phyloP scores from a whole-genome alignment of 495 filamentous ascomycete species.

The Tuber borchii region DNA sequence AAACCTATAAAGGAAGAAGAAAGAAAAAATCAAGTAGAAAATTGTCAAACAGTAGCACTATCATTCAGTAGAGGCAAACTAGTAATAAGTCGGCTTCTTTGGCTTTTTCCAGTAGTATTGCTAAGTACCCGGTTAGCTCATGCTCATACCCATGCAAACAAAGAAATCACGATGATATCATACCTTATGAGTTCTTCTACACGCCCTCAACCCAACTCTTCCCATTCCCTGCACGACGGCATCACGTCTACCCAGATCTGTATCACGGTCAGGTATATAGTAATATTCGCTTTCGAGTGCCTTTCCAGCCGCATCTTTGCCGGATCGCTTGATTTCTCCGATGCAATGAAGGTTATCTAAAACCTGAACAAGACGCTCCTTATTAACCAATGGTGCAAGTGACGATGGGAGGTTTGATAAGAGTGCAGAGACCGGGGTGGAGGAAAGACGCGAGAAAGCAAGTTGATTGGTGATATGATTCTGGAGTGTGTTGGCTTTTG shows the following conservation, averaged over 20 bases:
- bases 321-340: conserved; percentile 79
- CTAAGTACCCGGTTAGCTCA: conserved; percentile 46
- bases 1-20: background rate
- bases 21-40: background rate
- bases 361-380: conserved; percentile 59
- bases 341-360: conserved; percentile 69
- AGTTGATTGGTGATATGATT: conserved; percentile 92
- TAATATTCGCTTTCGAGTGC: conserved; percentile 92
- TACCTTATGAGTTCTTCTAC: conserved; percentile 95
- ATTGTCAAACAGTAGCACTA: background rate
- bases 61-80: background rate
- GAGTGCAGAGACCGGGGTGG: conserved; percentile 81
- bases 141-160: conserved; percentile 26
- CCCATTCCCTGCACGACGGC: conserved; percentile 79
- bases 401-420: conserved; percentile 73
- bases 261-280: conserved; percentile 87
- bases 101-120: conserved; percentile 94
- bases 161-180: conserved; percentile 27
- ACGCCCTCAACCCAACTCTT: conserved; percentile 79
- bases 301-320: conserved; percentile 95
- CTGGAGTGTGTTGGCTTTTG: conserved; percentile 47
- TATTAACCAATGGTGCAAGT: conserved; percentile 49
- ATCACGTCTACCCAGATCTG: conserved; percentile 66
- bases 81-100: conserved; percentile 44
- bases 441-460: conserved; percentile 91